Conservation (phyloP, 176 grass and related monocot species). For the Leersia perrieri region DNA sequence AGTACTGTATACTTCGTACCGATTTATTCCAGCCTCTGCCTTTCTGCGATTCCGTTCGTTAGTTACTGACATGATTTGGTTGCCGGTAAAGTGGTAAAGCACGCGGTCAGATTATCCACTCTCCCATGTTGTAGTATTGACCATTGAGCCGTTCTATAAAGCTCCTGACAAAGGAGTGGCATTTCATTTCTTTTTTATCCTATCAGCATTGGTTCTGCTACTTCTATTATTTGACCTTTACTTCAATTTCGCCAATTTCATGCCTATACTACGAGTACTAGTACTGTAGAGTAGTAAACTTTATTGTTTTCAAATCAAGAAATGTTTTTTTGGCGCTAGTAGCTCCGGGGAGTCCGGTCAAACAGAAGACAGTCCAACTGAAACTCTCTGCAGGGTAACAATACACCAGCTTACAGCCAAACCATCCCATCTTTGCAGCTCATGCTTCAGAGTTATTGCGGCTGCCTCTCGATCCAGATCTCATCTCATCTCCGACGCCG, state of each 20-base stretch:
- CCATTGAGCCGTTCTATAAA: constrained; percentile 4
- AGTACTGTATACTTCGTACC: too few species aligned
- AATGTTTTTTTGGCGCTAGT: neutral
- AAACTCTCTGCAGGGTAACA: neutral
- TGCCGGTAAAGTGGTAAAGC: constrained; percentile 40
- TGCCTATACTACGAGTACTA: neutral
- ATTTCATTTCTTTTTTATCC: constrained; percentile 26
- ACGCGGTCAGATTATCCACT: neutral
- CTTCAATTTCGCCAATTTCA: too few species aligned
- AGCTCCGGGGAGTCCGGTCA: constrained; percentile 5
- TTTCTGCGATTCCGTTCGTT: constrained; percentile 11
- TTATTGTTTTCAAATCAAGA: neutral
- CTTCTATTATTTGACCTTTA: neutral
- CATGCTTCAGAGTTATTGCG: constrained; percentile 29
- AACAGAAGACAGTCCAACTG: neutral
- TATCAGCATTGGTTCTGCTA: neutral
- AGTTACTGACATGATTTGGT: constrained; percentile 20
- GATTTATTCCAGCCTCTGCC: neutral
- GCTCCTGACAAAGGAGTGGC: neutral
- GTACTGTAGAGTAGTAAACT: neutral
- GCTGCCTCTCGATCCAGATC: constrained; percentile 35
- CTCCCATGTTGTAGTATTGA: neutral
- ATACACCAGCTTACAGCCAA: constrained; percentile 29
- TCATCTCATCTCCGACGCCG: too few species aligned
- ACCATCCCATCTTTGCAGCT: constrained; percentile 36